Evolutionary conservation across 2,329 filamentous ascomycete species (phyloP), one percentile per base, ranked within the genome.

Genomic region (Hymenoscyphus infarciens): DNA sequence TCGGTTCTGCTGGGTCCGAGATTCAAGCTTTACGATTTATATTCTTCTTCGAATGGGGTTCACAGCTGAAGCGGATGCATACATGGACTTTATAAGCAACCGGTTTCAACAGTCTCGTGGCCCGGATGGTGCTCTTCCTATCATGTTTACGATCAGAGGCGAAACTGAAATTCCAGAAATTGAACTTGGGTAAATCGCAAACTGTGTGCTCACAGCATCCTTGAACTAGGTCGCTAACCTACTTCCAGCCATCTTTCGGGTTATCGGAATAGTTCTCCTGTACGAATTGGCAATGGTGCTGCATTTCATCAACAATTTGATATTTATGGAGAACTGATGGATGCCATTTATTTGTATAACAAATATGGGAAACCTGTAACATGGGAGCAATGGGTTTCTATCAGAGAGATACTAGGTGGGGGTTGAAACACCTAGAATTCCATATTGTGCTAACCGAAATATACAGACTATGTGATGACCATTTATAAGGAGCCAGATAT

Each of bases 141-240:
- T 93, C 71, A 92, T 93, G 89, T 92, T 92, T 72, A 90, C 87
- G 49, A 92, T 93, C 67, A 82, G 85, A 27, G 90, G 90, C 56
- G 86, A 86, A 54, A 91, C 88, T 1, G 86, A 91, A 45, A 89
- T 92, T 42, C 88, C 89, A 0, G 89, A 92, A 75, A 70, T 81
- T 39, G 88, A 89, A 66, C 80, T 92, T 5, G 74, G 79, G 59
- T 71, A 64, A 65, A 66, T 64, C 5, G n/a, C 19, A 19, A 22
- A 22, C 15, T 13, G 10, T 22, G 19, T 2, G 4, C 22, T 13
- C 13, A 19, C 5, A 16, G 29, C 8, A n/a, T 54, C 29, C 15
- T 10, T 60, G 25, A 38, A n/a, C 6, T 19, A 22, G 16, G 52
- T n/a, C 31, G 27, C 66, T 68, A 53, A 65, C 63, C 31, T 57